These are phyloP conservation scores for Cordyceps cicadae DNA, from an alignment of 2,329 filamentous ascomycete species.

Conservation along the genomic window DNA sequence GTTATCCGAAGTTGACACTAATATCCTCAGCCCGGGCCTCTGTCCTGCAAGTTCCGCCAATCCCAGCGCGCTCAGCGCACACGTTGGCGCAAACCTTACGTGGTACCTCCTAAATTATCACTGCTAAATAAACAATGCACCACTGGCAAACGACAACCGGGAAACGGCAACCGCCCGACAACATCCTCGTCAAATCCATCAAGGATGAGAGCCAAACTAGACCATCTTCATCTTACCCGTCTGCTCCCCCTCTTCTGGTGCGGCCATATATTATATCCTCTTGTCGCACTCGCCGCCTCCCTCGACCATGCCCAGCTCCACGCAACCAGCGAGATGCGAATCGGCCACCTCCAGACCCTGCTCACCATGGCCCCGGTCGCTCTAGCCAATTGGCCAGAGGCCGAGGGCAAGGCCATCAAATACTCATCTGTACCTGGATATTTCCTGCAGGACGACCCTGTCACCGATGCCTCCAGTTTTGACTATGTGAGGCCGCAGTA, in stretches of 20 bases:
- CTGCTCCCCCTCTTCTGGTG: background rate
- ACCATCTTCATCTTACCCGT: background rate
- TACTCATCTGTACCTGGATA: constrained; percentile 54
- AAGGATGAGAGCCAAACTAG: background rate
- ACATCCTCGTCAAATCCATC: background rate
- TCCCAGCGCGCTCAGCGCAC: background rate
- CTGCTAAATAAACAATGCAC: too few species aligned
- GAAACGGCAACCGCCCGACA: background rate
- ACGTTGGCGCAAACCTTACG: background rate
- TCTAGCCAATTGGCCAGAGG: constrained; percentile 24
- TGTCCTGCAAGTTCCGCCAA: background rate
- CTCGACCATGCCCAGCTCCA: background rate
- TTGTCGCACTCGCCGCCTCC: background rate
- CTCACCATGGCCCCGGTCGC: constrained; percentile 22
- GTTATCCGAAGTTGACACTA: too few species aligned
- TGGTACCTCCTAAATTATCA: too few species aligned
- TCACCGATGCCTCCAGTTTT: constrained; percentile 48
- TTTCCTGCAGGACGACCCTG: constrained; percentile 54
- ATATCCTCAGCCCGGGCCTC: too few species aligned
- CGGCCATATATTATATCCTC: background rate
- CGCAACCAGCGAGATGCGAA: constrained; percentile 23
- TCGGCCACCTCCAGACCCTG: constrained; percentile 21
- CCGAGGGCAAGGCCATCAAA: constrained; percentile 37
- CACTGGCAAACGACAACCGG: background rate
- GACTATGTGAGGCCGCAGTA: constrained; percentile 47